A percentile compares a stretch with the other conserved stretches of the same genome.
Evolutionary conservation across 2,329 filamentous ascomycete genomes (phyloP).

Genomic region (Curvularia verruculosa): DNA sequence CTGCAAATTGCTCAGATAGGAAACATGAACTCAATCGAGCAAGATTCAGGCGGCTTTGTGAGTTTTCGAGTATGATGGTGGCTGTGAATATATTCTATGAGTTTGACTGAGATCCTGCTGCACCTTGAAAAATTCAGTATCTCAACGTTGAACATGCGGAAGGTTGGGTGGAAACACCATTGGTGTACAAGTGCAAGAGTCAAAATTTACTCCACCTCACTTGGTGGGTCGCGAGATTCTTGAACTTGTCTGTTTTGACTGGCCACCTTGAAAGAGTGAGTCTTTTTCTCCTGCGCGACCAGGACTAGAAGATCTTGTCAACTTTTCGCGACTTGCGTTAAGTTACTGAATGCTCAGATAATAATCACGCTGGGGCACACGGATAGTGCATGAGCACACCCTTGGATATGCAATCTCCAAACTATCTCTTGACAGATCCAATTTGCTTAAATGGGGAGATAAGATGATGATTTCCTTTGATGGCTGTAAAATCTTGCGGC

Average conservation of each 20-base stretch:
- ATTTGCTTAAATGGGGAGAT: constrained; percentile 18
- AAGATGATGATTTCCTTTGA: constrained; percentile 20
- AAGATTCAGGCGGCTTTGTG: background rate
- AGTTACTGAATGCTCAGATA: constrained; percentile 2
- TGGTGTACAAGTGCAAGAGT: constrained; percentile 22
- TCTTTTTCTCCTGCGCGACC: constrained; percentile 11
- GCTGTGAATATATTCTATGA: too few relatives aligned
- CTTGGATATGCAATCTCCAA: constrained; percentile 16
- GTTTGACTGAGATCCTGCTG: background rate
- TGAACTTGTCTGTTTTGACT: constrained; percentile 16
- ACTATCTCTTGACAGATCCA: background rate
- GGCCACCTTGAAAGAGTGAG: constrained; percentile 17
- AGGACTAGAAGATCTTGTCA: constrained; percentile 14
- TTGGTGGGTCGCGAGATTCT: constrained; percentile 17
- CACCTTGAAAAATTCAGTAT: background rate
- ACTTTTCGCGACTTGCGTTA: background rate
- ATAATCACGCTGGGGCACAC: background rate
- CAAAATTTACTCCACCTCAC: constrained; percentile 18
- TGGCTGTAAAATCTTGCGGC: constrained; percentile 16
- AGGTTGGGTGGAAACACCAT: constrained; percentile 1
- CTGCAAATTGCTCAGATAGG: background rate
- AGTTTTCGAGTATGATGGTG: background rate
- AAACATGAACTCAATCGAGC: background rate
- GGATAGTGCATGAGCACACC: constrained; percentile 2
- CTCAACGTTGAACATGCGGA: background rate